Conservation (phyloP, 495 filamentous ascomycete genomes). For the Amniculicola lignicola region DNA sequence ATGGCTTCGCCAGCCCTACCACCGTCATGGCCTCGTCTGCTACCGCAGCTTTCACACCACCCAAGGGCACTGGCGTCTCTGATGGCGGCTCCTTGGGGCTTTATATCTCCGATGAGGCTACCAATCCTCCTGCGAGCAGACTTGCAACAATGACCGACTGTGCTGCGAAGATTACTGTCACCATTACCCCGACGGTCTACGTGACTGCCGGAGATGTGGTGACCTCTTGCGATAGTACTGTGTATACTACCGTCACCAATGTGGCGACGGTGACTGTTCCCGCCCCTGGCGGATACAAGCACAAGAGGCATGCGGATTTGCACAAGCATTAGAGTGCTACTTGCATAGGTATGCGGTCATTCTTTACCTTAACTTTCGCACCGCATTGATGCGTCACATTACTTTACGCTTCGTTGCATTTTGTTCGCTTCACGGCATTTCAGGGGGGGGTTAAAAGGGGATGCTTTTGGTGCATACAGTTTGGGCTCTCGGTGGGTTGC, state of each 20-base stretch:
- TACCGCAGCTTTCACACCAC: not conserved
- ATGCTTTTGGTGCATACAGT: too few species aligned
- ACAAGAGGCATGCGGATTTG: constrained; percentile 20
- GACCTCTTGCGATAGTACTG: not conserved
- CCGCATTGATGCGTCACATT: too few species aligned
- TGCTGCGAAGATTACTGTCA: constrained; percentile 11
- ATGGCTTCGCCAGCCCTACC: not conserved
- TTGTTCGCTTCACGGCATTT: too few species aligned
- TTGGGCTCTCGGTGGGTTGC: too few species aligned
- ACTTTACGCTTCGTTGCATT: too few species aligned
- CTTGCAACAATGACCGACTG: constrained; percentile 7
- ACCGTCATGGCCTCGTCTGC: not conserved
- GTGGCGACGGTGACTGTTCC: constrained; percentile 23
- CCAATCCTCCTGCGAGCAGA: not conserved
- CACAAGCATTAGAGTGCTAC: constrained; percentile 27
- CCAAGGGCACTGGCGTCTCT: not conserved
- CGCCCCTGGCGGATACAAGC: constrained; percentile 18
- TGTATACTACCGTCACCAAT: constrained; percentile 23
- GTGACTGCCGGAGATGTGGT: constrained; percentile 10
- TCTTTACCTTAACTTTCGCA: too few species aligned
- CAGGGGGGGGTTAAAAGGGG: too few species aligned
- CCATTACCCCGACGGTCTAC: constrained; percentile 26
- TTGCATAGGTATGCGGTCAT: too few species aligned
- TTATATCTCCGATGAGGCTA: constrained; percentile 2
- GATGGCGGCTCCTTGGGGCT: constrained; percentile 1